Percentiles rank a stretch among this genome's conserved stretches.
phyloP scores from a whole-genome alignment of 495 filamentous ascomycete species.

The Penicillium waksmanii region DNA sequence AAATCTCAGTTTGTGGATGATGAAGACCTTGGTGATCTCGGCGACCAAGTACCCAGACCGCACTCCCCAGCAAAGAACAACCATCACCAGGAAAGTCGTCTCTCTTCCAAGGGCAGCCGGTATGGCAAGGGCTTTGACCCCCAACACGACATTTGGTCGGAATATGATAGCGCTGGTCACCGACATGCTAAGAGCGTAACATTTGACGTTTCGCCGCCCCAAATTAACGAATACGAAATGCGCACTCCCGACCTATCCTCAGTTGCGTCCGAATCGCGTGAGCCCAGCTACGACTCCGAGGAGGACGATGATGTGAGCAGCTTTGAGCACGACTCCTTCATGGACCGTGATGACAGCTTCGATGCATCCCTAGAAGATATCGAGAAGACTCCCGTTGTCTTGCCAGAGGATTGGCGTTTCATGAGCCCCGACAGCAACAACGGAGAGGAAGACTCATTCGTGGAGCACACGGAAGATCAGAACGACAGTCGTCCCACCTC shows the following conservation, averaged over 20 bases:
- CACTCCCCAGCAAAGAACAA: constrained; percentile 71
- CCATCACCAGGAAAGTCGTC: constrained; percentile 86
- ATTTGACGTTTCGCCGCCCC: constrained; percentile 90
- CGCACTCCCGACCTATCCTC: constrained; percentile 93
- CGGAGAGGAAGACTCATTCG: constrained; percentile 71
- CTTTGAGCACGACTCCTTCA: constrained; percentile 68
- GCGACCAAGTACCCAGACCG: constrained; percentile 44
- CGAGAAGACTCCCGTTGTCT: constrained; percentile 94
- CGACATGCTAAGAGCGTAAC: constrained; percentile 94
- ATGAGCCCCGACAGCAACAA: constrained; percentile 66
- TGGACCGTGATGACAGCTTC: constrained; percentile 85
- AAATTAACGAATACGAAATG: constrained; percentile 97
- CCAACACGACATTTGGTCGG: constrained; percentile 73
- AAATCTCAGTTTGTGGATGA: constrained; percentile 41
- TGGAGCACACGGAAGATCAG: constrained; percentile 62
- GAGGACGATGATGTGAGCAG: constrained; percentile 71
- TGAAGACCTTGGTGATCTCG: constrained; percentile 28
- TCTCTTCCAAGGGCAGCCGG: constrained; percentile 66
- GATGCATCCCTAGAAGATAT: constrained; percentile 93
- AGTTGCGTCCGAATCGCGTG: constrained; percentile 81
- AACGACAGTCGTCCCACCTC: constrained; percentile 49
- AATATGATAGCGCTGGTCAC: constrained; percentile 59
- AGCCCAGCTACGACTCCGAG: constrained; percentile 90
- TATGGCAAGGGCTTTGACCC: constrained; percentile 73
- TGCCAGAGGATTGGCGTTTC: constrained; percentile 93